Base-by-base conservation (phyloP, 2,329 filamentous ascomycete genomes). In the Aaosphaeria arxii region DNA sequence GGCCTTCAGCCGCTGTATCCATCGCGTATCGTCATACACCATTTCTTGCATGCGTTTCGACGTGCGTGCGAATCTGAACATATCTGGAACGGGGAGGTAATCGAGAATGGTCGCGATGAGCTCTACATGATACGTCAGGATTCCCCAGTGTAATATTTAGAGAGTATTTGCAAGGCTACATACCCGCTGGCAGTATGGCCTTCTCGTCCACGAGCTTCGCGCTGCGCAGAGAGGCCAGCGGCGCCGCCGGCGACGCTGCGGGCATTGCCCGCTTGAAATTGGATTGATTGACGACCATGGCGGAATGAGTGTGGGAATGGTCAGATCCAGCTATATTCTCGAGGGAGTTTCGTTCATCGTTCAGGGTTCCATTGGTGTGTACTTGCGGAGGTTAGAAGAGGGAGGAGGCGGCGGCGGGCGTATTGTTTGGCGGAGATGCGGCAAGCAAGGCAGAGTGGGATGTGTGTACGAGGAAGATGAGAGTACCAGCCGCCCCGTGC, bases 1-100 rank as follows among this genome's bases (percentile, higher is more conserved):
- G 49, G 81, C 85, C 66, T 88, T 88, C 46, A 99, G 73, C 54
- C 89, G 82, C 54, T 89, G 84, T 36, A 97, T 88, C 94, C 94
- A 99, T 74, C 92, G 82, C 43, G 91, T 89, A 70, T 99, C 94
- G 69, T 99, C 94, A 72, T 97, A 99, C 3, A 96, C 91, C 91
- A 99, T 99, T 73, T 99, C 94, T 66, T 88, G 87, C 80, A 97
- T 83, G 51, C 89, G 88, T 64, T 83, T 87, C 49, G 90, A 96
- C 28, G 88, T 85, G 54, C 87, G 85, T 40, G 94, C 92, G 66
- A 90, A 92, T 57, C 85, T 84, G 67, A 97, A 82, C 62, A 95
- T 85, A 69, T 96, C 92, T 51, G 86, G 76, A 30, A 96, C 81
- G 36, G 89, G 87, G 36, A 97, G 83, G 73, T 95, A 91, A 66